These are phyloP conservation scores for Calonectria pteridis DNA, from an alignment of 2,329 filamentous ascomycete species.

Conservation along the genomic window DNA sequence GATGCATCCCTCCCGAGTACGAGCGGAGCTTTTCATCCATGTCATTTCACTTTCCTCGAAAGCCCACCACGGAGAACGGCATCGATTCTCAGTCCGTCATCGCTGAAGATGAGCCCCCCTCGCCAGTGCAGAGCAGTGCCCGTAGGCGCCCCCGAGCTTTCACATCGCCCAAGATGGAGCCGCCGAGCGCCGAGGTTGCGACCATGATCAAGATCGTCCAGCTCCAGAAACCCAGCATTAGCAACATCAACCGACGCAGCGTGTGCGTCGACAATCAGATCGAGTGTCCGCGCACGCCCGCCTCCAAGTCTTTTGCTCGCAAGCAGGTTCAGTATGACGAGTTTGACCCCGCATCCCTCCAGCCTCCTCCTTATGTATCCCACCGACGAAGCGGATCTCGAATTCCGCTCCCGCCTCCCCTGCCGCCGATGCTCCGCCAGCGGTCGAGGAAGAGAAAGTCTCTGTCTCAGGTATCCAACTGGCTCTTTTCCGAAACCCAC, in stretches of 20 bases:
- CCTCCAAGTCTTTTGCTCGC: not conserved
- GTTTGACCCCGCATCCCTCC: not conserved
- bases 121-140: not conserved
- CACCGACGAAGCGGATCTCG: not conserved
- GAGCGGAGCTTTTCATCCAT: constrained; percentile 1
- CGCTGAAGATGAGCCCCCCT: not conserved
- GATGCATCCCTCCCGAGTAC: not conserved
- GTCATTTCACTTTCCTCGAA: not conserved
- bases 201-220: not conserved
- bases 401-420: not conserved
- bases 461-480: not conserved
- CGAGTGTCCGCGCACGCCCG: not conserved
- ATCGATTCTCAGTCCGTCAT: not conserved
- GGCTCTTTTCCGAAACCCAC: not conserved
- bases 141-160: not conserved
- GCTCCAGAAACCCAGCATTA: not conserved
- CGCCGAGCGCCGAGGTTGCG: not conserved
- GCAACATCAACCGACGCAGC: not conserved
- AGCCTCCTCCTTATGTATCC: not conserved
- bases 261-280: not conserved
- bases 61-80: not conserved
- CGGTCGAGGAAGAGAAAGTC: not conserved
- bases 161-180: not conserved
- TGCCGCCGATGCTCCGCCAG: not conserved
- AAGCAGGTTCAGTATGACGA: not conserved